Evolutionary conservation across 2,329 filamentous ascomycete genomes (phyloP), one percentile per base, ranked within the genome.

Genomic region (Cryphonectria nitschkei): DNA sequence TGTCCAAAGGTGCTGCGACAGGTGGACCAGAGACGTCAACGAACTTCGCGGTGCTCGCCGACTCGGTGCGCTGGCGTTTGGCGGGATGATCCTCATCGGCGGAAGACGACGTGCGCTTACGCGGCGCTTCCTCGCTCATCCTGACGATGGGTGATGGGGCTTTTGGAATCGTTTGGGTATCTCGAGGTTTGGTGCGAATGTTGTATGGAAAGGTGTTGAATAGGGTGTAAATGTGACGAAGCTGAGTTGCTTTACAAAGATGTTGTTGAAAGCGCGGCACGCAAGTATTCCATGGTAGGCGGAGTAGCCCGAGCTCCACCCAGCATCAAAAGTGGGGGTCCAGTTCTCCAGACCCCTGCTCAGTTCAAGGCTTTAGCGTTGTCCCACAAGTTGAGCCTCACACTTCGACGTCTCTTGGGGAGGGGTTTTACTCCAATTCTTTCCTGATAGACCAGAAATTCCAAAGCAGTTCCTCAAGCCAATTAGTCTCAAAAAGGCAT

Each of bases 71-170:
- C 73, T 75, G 68, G 11, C 81, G 80, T 72, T 84, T 84, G 37
- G 76, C 50, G 3, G 73, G 73, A 2, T 75, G 72, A 29, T 75
- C 71, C 50, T 76, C 76, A 34, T 79, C 78, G 41, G 72, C 73
- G 9, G 78, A 76, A 11, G 79, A 77, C 50, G 80, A 75, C 43
- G 75, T 78, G 74, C 82, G 80, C 74, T 84, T 84, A 60, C 67
- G 65, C 29, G 63, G 63, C 62, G 71, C 52, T 6, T 70, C 65
- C 50, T 65, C 64, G 64, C 43, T 65, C 65, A 70, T 70, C 9
- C 50, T 65, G 61, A 68, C 41, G 32, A 46, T 41, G 32, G 9
- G 41, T 41, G 22, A 65, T 26, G 11, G 16, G n/a, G 2, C 6
- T 56, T 32, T n/a, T 9, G 8, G 34, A 34, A 26, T 14, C 41